phyloP scores from a whole-genome alignment of 192 early-diverging fungal species.

The Diversispora epigaea region DNA sequence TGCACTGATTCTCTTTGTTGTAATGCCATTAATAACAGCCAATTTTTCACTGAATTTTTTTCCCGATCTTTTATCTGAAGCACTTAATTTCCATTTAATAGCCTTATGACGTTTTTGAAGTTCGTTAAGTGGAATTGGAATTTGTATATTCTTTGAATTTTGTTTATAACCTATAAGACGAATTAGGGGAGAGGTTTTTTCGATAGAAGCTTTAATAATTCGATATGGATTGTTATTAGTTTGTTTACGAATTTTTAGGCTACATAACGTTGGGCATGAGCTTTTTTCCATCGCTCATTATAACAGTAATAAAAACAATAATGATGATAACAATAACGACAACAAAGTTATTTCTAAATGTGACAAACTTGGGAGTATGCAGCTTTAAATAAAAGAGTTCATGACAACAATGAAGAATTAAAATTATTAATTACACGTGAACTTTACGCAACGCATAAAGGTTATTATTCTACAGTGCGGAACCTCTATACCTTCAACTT shows the following conservation, averaged over 20 bases:
- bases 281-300: slow-evolving; percentile 94
- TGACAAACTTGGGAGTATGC: too few relatives aligned
- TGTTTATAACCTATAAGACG: slow-evolving; percentile 68
- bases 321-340: too few relatives aligned
- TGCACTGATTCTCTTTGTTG: slow-evolving; percentile 76
- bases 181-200: slow-evolving; percentile 72
- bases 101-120: slow-evolving; percentile 73
- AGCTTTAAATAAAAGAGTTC: too few relatives aligned
- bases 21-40: slow-evolving; percentile 76
- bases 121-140: slow-evolving; percentile 76
- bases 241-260: slow-evolving; percentile 58
- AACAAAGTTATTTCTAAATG: too few relatives aligned
- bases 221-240: slow-evolving; percentile 66
- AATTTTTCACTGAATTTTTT: slow-evolving; percentile 68
- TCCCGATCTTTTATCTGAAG: slow-evolving; percentile 62
- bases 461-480: too few relatives aligned
- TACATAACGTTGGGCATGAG: slow-evolving; percentile 66
- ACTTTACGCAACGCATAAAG: too few relatives aligned
- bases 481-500: too few relatives aligned
- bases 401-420: too few relatives aligned
- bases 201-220: slow-evolving; percentile 70
- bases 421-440: too few relatives aligned
- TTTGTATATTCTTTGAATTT: slow-evolving; percentile 79
- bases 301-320: too few relatives aligned
- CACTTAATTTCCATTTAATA: slow-evolving; percentile 85